Evolutionary conservation across 208 protist genomes (phyloP), one percentile per base, ranked within the genome.

Genomic region (Ichthyophonus hoferi): DNA sequence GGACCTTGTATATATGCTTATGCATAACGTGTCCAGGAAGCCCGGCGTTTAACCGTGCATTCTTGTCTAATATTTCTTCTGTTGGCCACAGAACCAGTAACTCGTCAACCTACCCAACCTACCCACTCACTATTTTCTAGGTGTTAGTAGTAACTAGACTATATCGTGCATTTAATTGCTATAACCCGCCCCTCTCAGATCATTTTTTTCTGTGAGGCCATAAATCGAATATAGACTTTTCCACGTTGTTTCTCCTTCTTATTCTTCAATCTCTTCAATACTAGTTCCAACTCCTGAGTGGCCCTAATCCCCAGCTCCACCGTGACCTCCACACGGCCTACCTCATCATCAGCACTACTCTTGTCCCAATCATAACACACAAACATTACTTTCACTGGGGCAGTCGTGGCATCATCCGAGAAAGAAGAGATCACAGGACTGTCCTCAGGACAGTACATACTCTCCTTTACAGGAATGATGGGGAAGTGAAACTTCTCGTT

Each of bases 241-340:
- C 77, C 77, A 12, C 77, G 2, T 38, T n/a, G 2, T 81, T 81
- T n/a, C 33, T 81, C 33, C 77, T 81, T 81, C 77, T 81, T 81
- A n/a, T 81, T 81, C 7, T 81, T 38, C 7, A 39, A 14, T 38
- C 33, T n/a, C 35, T 81, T 35, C 33, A 81, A 81, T 39, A 38
- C 17, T 14, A 81, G 3, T 2, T 81, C 77, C 7, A 81, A 81
- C 17, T 35, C 7, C 7, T 12, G 7, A 35, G 24, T 12, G 2
- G 2, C 77, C 35, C 3, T n/a, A 12, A 81, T 38, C 35, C 17
- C 35, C 7, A 14, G 77, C 7, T 81, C 77, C 33, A 81, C 7
- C 2, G n/a, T 39, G 3, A 81, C 2, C 33, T n/a, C 24, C 24
- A 12, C 35, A n/a, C 7, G 2, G 3, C 77, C 77, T 2, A 81